These are phyloP conservation scores for Neonectria ditissima DNA, from an alignment of 2,329 filamentous ascomycete species.

Conservation along the genomic window DNA sequence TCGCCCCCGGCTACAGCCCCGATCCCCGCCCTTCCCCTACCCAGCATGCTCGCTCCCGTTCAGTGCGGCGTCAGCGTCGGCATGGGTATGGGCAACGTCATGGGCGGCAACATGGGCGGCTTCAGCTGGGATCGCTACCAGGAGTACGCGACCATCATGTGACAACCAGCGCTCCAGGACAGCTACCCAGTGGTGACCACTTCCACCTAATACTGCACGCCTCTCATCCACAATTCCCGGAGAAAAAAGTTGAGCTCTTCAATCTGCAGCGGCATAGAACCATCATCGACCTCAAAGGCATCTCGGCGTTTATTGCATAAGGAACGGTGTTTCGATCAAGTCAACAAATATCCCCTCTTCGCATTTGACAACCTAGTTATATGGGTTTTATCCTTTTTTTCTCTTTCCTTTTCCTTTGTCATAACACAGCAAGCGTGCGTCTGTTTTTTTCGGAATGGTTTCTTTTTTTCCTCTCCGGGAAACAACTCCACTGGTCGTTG, in stretches of 20 bases:
- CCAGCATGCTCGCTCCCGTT: slow-evolving; percentile 81
- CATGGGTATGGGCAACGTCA: slow-evolving; percentile 69
- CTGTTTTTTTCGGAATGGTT: slow-evolving; percentile 48
- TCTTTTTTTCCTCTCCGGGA: slow-evolving; percentile 53
- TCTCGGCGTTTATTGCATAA: slow-evolving; percentile 59
- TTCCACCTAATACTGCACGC: slow-evolving; percentile 55
- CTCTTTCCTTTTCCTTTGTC: slow-evolving; percentile 45
- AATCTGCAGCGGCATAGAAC: slow-evolving; percentile 54
- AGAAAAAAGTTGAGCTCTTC: slow-evolving; percentile 49
- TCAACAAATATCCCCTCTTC: slow-evolving; percentile 54
- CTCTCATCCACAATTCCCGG: slow-evolving; percentile 49
- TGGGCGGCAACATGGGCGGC: slow-evolving; percentile 53
- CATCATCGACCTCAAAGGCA: slow-evolving; percentile 51
- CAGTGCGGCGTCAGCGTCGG: slow-evolving; percentile 85
- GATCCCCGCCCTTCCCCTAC: slow-evolving; percentile 82
- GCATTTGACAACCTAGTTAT: slow-evolving; percentile 40
- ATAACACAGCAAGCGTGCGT: slow-evolving; percentile 60
- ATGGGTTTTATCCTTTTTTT: slow-evolving; percentile 37
- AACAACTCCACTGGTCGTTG: slow-evolving; percentile 48
- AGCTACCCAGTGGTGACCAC: slow-evolving; percentile 62
- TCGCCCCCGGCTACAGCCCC: slow-evolving; percentile 80
- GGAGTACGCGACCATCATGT: slow-evolving; percentile 89
- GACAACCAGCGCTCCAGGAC: slow-evolving; percentile 70
- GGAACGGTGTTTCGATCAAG: slow-evolving; percentile 55
- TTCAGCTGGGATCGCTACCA: slow-evolving; percentile 91